Evolutionary conservation across 1,139 yeast genomes (phyloP).

Genomic region (Chernovozyma aurita): DNA sequence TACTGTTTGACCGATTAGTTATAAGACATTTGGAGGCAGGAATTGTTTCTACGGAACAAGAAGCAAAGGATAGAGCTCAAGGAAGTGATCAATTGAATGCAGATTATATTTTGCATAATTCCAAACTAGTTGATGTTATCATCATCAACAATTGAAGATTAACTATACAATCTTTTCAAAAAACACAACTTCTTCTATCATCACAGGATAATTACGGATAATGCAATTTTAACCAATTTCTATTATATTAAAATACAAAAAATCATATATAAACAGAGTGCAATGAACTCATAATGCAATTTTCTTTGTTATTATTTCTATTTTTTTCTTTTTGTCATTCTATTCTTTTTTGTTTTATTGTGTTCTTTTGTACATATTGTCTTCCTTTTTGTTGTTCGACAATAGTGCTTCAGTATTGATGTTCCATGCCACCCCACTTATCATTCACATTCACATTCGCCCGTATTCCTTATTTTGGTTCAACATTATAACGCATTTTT

Average conservation of each 20-base stretch:
- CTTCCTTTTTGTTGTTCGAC: too few species aligned
- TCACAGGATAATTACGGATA: too few species aligned
- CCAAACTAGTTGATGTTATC: slow-evolving; percentile 21
- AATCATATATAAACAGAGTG: slow-evolving; percentile 1
- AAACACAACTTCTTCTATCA: background rate
- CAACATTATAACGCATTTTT: slow-evolving; percentile 80
- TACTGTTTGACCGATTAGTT: slow-evolving; percentile 58
- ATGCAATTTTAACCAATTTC: too few species aligned
- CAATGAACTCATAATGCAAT: slow-evolving; percentile 1
- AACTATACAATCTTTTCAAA: too few species aligned
- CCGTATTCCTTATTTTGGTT: slow-evolving; percentile 48
- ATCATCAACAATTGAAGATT: slow-evolving; percentile 11
- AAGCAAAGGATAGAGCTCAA: slow-evolving; percentile 61
- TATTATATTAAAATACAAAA: slow-evolving; percentile 4
- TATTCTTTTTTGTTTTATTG: too few species aligned
- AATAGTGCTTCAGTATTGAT: too few species aligned
- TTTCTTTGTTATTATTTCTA: background rate
- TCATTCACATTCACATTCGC: too few species aligned
- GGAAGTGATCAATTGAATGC: slow-evolving; percentile 73
- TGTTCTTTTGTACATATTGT: too few species aligned
- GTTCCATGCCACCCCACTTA: too few species aligned
- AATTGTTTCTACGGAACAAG: slow-evolving; percentile 48
- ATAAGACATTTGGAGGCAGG: slow-evolving; percentile 71
- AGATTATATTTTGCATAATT: slow-evolving; percentile 41
- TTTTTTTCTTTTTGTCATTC: background rate